Conservation (phyloP, 148 eudicot genomes). For the Spergularia marina region DNA sequence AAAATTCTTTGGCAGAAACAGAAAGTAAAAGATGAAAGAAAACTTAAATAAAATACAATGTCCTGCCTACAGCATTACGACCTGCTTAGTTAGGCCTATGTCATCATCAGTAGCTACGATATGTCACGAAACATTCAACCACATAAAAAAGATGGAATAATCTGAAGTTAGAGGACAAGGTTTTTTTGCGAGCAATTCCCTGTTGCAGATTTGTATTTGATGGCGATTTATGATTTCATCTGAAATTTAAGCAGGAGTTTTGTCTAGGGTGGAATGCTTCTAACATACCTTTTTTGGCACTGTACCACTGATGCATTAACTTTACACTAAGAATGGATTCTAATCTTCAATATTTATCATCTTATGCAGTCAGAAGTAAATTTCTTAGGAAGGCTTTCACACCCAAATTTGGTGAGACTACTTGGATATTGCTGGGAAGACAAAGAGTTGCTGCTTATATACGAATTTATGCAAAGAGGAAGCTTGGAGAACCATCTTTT, state of each 20-base stretch:
- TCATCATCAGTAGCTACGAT: background rate
- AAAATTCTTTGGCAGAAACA: background rate
- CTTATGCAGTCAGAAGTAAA: slow-evolving; percentile 70
- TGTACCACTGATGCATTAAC: background rate
- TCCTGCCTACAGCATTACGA: no score
- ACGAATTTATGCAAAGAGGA: slow-evolving; percentile 76
- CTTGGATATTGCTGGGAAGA: slow-evolving; percentile 80
- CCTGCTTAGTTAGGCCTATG: background rate
- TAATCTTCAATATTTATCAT: slow-evolving; percentile 14
- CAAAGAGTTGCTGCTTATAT: slow-evolving; percentile 67
- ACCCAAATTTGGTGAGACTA: slow-evolving; percentile 78
- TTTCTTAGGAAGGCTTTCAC: slow-evolving; percentile 78
- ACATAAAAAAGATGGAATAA: background rate
- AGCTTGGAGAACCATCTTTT: slow-evolving; percentile 87
- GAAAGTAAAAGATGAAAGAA: background rate
- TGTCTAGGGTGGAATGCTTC: background rate
- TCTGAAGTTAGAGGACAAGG: background rate
- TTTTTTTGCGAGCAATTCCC: background rate
- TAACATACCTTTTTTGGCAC: background rate
- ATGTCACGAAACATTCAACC: background rate
- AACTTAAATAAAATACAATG: background rate
- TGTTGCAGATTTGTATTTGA: background rate
- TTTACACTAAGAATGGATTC: background rate
- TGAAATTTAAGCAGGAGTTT: background rate
- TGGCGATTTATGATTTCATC: background rate